Evolutionary conservation across 2,329 filamentous ascomycete species (phyloP).

Genomic region (Ophiostoma populinum): DNA sequence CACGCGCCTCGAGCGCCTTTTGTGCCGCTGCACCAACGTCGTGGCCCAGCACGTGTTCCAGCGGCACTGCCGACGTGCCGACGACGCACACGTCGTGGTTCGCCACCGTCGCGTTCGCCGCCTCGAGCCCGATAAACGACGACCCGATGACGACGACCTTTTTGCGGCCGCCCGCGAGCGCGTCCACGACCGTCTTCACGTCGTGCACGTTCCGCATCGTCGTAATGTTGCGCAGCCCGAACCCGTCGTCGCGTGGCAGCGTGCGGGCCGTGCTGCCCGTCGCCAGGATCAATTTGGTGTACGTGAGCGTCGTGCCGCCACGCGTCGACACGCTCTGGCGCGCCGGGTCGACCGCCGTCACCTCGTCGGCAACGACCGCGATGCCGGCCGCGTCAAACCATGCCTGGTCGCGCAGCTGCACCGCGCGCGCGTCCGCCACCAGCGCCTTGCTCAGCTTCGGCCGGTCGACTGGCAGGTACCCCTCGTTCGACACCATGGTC

Average conservation of each 20-base stretch:
- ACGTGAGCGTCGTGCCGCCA: constrained; percentile 51
- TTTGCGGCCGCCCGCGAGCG: constrained; percentile 49
- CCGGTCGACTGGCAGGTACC: constrained; percentile 75
- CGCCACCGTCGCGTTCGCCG: constrained; percentile 66
- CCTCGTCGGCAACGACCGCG: constrained; percentile 43
- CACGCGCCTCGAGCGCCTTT: constrained; percentile 62
- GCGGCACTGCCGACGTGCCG: constrained; percentile 71
- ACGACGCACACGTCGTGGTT: constrained; percentile 75
- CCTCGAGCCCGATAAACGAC: constrained; percentile 96
- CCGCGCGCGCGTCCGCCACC: constrained; percentile 60
- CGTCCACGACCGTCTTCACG: constrained; percentile 56
- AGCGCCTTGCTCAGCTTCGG: constrained; percentile 93
- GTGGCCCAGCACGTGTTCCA: constrained; percentile 72
- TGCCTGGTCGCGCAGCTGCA: constrained; percentile 57
- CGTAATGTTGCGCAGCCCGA: constrained; percentile 76
- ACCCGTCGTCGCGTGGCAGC: constrained; percentile 71
- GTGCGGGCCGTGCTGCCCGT: constrained; percentile 65
- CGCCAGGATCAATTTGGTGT: constrained; percentile 79
- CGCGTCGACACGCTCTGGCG: constrained; percentile 58
- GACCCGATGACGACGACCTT: constrained; percentile 86
- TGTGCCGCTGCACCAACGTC: constrained; percentile 70
- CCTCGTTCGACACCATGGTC: constrained; percentile 70
- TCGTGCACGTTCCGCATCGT: constrained; percentile 63
- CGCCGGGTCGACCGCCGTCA: too few species aligned
- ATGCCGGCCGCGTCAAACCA: constrained; percentile 55